Evolutionary conservation across 1,284 basidiomycete genomes (phyloP).

Genomic region (Malassezia sympodialis): DNA sequence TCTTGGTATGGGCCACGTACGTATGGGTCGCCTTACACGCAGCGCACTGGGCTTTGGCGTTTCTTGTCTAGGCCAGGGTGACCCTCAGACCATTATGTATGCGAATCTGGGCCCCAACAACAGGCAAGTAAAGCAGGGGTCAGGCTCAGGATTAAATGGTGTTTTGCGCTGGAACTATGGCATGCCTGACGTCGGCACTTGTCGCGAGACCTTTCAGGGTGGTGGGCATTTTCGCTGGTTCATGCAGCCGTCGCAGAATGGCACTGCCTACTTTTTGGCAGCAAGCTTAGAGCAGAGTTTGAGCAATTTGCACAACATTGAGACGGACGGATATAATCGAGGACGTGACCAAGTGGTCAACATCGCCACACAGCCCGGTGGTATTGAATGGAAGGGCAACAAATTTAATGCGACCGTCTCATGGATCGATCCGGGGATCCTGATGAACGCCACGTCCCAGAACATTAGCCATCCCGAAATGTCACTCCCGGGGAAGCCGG

Average conservation of each 20-base stretch:
- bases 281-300: constrained; percentile 31
- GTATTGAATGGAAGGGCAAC: constrained; percentile 48
- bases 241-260: constrained; percentile 57
- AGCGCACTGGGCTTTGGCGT: constrained; percentile 44
- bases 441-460: constrained; percentile 45
- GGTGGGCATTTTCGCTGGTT: constrained; percentile 87
- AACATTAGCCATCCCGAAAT: constrained; percentile 64
- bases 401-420: constrained; percentile 31
- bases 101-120: constrained; percentile 36
- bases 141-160: constrained; percentile 31
- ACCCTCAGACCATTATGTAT: constrained; percentile 29
- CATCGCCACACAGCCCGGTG: constrained; percentile 38
- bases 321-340: constrained; percentile 33
- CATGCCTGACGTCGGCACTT: constrained; percentile 28
- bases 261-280: constrained; percentile 71
- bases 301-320: constrained; percentile 26
- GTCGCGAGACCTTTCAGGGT: constrained; percentile 66
- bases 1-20: constrained; percentile 40
- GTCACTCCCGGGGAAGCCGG: constrained; percentile 55
- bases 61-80: constrained; percentile 41
- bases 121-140: constrained; percentile 28
- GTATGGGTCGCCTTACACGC: constrained; percentile 9
- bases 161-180: constrained; percentile 39
- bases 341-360: constrained; percentile 61
- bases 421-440: constrained; percentile 35